These are phyloP conservation scores for Periglandula ipomoeae DNA, from an alignment of 2,329 filamentous ascomycete species.

Conservation along the genomic window DNA sequence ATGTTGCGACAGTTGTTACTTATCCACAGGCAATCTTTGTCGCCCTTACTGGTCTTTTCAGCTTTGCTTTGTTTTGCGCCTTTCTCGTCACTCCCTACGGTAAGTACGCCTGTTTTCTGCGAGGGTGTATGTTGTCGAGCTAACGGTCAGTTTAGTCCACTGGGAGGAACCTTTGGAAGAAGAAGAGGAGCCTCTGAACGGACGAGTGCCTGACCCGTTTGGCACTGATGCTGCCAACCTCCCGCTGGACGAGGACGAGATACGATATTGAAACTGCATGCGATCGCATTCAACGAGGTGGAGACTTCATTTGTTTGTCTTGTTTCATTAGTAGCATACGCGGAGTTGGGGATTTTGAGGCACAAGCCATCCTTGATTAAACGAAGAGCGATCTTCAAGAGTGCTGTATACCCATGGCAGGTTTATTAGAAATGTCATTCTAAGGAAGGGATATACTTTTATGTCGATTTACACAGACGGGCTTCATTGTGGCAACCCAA, in stretches of 20 bases:
- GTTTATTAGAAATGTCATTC: not conserved
- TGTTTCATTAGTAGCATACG: not conserved
- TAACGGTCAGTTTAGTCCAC: slow-evolving; percentile 16
- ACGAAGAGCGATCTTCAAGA: not conserved
- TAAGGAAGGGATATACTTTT: not conserved
- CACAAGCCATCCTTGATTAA: not conserved
- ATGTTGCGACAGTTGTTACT: slow-evolving; percentile 66
- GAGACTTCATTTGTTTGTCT: not conserved
- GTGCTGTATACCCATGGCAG: not conserved
- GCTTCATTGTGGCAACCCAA: too few species aligned
- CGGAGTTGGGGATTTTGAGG: not conserved
- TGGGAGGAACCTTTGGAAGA: slow-evolving; percentile 20
- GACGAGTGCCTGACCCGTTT: slow-evolving; percentile 6
- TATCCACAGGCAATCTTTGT: slow-evolving; percentile 82
- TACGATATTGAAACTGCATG: slow-evolving; percentile 14
- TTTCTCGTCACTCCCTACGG: slow-evolving; percentile 66
- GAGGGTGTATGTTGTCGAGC: too few species aligned
- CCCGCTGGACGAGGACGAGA: slow-evolving; percentile 18
- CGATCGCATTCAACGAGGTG: not conserved
- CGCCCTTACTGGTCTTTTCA: slow-evolving; percentile 59
- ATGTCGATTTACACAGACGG: not conserved
- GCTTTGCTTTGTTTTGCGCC: slow-evolving; percentile 53
- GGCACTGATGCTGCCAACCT: slow-evolving; percentile 9
- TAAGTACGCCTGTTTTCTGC: too few species aligned
- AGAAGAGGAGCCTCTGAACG: slow-evolving; percentile 16